A percentile compares a stretch with the other conserved stretches of the same genome.
These are phyloP conservation scores for Capsicum rhomboideum DNA, from an alignment of 257 asterid species.

Conservation along the genomic window DNA sequence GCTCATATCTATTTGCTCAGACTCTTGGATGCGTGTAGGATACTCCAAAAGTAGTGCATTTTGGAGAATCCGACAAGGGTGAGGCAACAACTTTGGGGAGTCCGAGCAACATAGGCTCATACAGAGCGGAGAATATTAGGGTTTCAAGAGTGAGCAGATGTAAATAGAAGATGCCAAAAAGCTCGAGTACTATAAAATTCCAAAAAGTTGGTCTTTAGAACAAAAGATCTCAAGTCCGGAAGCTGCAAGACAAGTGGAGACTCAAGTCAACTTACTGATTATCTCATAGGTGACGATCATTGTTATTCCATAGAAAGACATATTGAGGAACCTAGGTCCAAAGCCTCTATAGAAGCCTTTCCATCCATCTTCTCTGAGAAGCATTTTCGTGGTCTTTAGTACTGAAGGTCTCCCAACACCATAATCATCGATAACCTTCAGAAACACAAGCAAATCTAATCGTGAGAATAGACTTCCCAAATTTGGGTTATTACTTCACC, in stretches of 20 bases:
- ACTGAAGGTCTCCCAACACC: slow-evolving; percentile 88
- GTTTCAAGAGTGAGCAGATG: neutral
- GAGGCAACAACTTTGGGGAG: no score
- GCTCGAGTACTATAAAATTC: no score
- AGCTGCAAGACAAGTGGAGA: neutral
- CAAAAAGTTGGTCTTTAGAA: neutral
- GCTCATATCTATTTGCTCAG: no score
- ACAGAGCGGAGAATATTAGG: neutral
- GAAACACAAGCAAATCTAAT: slow-evolving; percentile 1
- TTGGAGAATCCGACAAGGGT: no score
- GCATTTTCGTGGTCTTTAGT: slow-evolving; percentile 56
- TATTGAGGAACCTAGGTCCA: slow-evolving; percentile 83
- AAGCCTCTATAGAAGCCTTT: slow-evolving; percentile 87
- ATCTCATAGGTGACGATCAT: slow-evolving; percentile 93
- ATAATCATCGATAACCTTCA: slow-evolving; percentile 77
- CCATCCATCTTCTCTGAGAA: slow-evolving; percentile 86
- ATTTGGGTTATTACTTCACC: neutral
- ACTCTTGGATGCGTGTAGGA: no score
- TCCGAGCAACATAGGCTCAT: no score
- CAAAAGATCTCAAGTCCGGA: neutral
- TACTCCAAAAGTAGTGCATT: no score
- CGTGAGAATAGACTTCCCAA: neutral
- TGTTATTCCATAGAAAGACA: slow-evolving; percentile 87
- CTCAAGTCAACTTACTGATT: slow-evolving; percentile 43
- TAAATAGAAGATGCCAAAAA: neutral